Evolutionary conservation across 1,284 basidiomycete genomes (phyloP).

Genomic region (Cutaneotrichosporon spelunceum): DNA sequence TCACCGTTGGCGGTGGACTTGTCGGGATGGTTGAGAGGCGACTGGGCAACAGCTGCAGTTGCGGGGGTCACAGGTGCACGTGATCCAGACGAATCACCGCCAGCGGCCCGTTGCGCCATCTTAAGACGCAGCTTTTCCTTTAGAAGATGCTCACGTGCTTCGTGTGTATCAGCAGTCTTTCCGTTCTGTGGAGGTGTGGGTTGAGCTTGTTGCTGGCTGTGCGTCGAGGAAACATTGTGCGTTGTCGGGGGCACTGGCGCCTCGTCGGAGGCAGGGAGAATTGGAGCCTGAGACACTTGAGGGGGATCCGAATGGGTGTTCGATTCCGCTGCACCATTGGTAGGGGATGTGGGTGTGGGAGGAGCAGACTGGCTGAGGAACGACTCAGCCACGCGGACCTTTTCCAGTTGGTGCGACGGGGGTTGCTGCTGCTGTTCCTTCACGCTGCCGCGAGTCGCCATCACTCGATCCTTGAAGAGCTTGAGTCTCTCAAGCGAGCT

Average conservation of each 20-base stretch:
- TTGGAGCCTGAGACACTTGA: not conserved
- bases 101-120: not conserved
- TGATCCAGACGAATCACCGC: not conserved
- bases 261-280: not conserved
- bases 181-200: not conserved
- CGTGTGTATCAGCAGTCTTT: constrained; percentile 1
- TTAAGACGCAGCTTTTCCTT: constrained; percentile 16
- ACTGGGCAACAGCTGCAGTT: not conserved
- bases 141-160: constrained; percentile 8
- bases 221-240: not conserved
- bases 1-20: not conserved
- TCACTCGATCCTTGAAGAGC: constrained; percentile 24
- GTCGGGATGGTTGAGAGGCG: not conserved
- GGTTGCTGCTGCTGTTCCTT: not conserved
- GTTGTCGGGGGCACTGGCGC: not conserved
- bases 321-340: not conserved
- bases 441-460: constrained; percentile 10
- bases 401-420: not conserved
- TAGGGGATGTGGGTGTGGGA: not conserved
- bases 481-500: constrained; percentile 24
- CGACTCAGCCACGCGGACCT: constrained; percentile 14
- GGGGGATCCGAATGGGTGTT: not conserved
- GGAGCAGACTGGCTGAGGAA: constrained; percentile 8
- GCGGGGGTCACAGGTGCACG: not conserved
- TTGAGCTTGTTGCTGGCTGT: not conserved